Conservation (phyloP, 805 yeast species). For the Teunomyces pallodes region DNA sequence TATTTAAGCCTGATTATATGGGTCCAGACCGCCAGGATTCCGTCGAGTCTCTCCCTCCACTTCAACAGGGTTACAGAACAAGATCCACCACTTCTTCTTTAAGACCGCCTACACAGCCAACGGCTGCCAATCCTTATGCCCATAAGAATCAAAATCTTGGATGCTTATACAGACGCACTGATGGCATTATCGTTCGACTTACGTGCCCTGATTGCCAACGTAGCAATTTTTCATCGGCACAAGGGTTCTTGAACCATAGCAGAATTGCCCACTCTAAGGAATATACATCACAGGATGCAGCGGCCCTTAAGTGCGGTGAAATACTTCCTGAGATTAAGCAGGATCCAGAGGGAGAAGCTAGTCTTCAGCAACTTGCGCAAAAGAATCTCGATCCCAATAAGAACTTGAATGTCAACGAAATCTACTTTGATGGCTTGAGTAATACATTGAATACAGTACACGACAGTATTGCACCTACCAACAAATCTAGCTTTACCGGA, state of each 20-base stretch:
- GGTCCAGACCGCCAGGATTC: conserved; percentile 1
- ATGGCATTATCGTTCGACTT: conserved; percentile 66
- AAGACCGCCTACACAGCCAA: conserved; percentile 11
- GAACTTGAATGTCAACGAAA: conserved; percentile 38
- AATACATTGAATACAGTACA: conserved; percentile 27
- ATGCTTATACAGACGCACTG: conserved; percentile 64
- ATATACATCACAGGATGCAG: conserved; percentile 69
- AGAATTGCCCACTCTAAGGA: conserved; percentile 72
- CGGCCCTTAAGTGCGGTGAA: conserved; percentile 66
- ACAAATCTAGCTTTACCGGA: not conserved
- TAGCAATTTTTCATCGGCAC: conserved; percentile 72
- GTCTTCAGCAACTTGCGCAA: conserved; percentile 32
- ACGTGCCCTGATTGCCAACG: conserved; percentile 68
- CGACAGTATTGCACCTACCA: conserved; percentile 5
- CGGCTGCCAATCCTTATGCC: not conserved
- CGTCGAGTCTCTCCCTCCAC: conserved; percentile 4
- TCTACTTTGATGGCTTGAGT: conserved; percentile 32
- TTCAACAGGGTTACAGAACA: conserved; percentile 34
- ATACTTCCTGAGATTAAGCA: conserved; percentile 54
- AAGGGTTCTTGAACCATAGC: conserved; percentile 77
- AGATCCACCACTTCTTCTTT: conserved; percentile 52
- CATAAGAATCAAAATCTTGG: conserved; percentile 27
- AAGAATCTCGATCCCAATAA: conserved; percentile 42
- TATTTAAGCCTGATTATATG: conserved; percentile 9
- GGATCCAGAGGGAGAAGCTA: conserved; percentile 48